Percentiles rank a stretch among this genome's conserved stretches.
Conservation (phyloP, 2,329 filamentous ascomycete genomes). For the Scolecobasidium constrictum region DNA sequence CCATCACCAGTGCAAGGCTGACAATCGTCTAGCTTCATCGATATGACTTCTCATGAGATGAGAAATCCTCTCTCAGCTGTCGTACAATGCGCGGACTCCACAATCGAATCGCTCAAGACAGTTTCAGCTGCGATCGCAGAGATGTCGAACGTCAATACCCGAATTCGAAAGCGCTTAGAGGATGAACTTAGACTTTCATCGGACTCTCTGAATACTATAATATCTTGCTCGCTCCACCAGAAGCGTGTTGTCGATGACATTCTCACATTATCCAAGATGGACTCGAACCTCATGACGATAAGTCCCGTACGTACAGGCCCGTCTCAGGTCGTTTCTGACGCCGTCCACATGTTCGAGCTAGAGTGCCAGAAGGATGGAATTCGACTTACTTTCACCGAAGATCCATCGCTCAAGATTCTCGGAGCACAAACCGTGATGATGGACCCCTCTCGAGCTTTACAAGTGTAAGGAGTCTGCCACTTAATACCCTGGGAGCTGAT, state of each 20-base stretch:
- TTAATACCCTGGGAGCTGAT: not conserved
- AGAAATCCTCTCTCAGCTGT: constrained; percentile 13
- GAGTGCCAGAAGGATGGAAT: constrained; percentile 3
- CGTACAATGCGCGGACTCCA: constrained; percentile 8
- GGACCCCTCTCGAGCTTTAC: constrained; percentile 8
- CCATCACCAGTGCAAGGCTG: not conserved
- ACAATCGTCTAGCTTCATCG: constrained; percentile 15
- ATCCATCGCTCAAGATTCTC: not conserved
- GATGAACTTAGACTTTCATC: constrained; percentile 17
- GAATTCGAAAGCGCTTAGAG: not conserved
- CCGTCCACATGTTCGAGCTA: constrained; percentile 1
- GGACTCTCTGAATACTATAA: constrained; percentile 25
- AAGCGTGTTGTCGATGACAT: constrained; percentile 33
- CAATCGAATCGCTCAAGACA: constrained; percentile 3
- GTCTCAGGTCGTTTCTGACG: not conserved
- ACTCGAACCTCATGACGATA: constrained; percentile 5
- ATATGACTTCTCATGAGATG: constrained; percentile 12
- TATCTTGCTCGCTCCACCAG: constrained; percentile 35
- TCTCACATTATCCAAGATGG: constrained; percentile 8
- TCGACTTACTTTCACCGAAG: not conserved
- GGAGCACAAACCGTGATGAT: constrained; percentile 5
- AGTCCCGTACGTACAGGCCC: not conserved
- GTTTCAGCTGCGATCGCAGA: constrained; percentile 8
- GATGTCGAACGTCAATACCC: constrained; percentile 2
- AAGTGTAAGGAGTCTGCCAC: not conserved